Evolutionary conservation across 371 early-diverging fungal species (phyloP).

Genomic region (Blakeslea trispora): DNA sequence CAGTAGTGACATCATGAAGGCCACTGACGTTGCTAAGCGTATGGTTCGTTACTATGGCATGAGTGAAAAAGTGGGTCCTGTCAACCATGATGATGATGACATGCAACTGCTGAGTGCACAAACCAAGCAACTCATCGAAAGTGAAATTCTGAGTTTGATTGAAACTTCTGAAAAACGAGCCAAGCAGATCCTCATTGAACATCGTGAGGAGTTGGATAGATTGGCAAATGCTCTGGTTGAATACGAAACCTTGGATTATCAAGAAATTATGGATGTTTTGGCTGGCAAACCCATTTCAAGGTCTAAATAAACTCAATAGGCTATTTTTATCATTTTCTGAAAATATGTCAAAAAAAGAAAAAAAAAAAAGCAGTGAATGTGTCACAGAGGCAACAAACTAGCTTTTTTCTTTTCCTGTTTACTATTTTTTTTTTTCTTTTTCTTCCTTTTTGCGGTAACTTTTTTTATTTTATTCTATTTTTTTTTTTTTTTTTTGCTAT

Average conservation of each 20-base stretch:
- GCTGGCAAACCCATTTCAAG: constrained; percentile 67
- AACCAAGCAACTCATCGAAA: constrained; percentile 82
- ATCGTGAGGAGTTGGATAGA: constrained; percentile 86
- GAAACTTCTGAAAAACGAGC: constrained; percentile 69
- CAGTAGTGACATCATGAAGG: constrained; percentile 88
- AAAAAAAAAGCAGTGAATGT: neutral
- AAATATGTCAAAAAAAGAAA: neutral
- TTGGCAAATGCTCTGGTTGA: constrained; percentile 91
- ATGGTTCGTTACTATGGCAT: constrained; percentile 96
- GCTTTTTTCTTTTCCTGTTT: neutral
- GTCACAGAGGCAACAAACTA: neutral
- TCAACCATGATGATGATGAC: constrained; percentile 66
- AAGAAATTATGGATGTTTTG: constrained; percentile 83
- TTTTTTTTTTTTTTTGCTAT: neutral
- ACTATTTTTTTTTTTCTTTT: constrained; percentile 1
- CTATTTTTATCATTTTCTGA: too few relatives aligned
- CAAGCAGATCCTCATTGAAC: constrained; percentile 65
- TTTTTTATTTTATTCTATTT: neutral
- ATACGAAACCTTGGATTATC: constrained; percentile 88
- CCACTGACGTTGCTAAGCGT: constrained; percentile 86
- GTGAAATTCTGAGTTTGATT: constrained; percentile 77
- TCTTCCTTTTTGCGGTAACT: neutral
- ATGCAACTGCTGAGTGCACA: constrained; percentile 68
- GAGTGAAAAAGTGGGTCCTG: constrained; percentile 86
- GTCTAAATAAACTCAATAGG: constrained; percentile 16